Base-by-base conservation (phyloP, 2,329 filamentous ascomycete genomes). In the Penicillium frequentans region DNA sequence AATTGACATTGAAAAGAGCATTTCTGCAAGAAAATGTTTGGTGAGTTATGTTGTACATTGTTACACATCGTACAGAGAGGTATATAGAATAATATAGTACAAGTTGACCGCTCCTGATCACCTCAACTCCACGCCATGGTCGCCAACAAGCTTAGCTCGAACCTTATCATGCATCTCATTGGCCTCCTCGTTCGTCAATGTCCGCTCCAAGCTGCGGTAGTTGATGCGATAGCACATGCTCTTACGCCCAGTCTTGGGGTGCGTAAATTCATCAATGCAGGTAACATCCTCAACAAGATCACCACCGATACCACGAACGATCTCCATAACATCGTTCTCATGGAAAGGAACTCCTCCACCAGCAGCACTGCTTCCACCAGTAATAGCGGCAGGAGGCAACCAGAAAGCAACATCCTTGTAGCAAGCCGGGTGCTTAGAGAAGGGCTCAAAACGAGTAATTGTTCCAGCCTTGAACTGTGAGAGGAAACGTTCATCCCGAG, bases 241-340 rank as follows among this genome's bases (percentile, higher is more conserved):
- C 77, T 84, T 89, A 64, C 90, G 82, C 4, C 88, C 87, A 21
- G 90, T 93, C 78, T 90, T 92, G 37, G 93, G 92, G 75, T 98
- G 92, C 48, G 84, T 86, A 74, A 98, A 99, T 71, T 91, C 85
- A 75, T 98, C 95, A 52, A 91, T 86, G 27, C 96, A 81, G 59
- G 80, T 82, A 50, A 98, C 93, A 73, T 96, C 91, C 77, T 99
- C 95, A 35, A 95, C 91, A 23, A 87, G 76, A 72, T 96, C 90
- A 50, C 92, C 93, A 10, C 86, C 90, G 47, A 93, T 82, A 64
- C 87, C 87, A 63, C 95, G 87, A 19, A 97, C 90, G 55, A 97
- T 84, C 76, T 98, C 95, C 93, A 98, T 98, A 51, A 98, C 81
- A 74, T 99, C 95, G 76, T 98, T 98, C 73, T 96, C 93, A 73